Evolutionary conservation across 306 rosid genomes (phyloP).

Genomic region (Malus sylvestris): DNA sequence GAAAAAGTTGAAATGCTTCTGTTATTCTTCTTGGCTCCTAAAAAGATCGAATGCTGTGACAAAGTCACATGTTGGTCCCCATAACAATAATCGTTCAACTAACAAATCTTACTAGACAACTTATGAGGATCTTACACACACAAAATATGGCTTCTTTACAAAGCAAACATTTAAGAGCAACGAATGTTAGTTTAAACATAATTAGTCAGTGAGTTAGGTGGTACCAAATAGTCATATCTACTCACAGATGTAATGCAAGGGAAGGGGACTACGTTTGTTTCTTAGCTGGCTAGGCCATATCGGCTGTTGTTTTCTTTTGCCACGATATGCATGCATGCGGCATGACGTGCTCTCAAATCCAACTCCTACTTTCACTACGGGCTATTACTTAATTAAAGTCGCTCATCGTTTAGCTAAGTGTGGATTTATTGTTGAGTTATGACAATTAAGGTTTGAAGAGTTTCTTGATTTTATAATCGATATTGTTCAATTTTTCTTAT

Average conservation of each 20-base stretch:
- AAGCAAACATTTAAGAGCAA: background rate
- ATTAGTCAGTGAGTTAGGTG: background rate
- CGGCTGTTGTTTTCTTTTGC: background rate
- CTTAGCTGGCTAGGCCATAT: too few species aligned
- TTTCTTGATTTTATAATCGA: background rate
- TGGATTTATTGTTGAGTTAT: background rate
- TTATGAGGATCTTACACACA: background rate
- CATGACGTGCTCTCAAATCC: background rate
- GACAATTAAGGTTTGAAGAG: background rate
- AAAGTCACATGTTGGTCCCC: too few species aligned
- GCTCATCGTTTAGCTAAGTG: background rate
- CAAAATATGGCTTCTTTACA: background rate
- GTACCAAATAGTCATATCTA: background rate
- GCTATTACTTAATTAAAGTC: background rate
- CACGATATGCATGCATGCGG: background rate
- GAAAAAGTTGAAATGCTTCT: rapidly evolving
- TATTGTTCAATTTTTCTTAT: too few species aligned
- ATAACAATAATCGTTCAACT: constrained; percentile 7
- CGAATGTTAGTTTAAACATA: background rate
- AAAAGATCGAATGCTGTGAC: rapidly evolving
- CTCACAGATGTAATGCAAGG: background rate
- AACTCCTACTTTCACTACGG: background rate
- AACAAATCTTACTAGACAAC: constrained; percentile 2
- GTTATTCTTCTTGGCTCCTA: too few species aligned
- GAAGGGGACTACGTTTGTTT: background rate